phyloP scores from a whole-genome alignment of 2,329 filamentous ascomycete species.

The Ambrosiella cleistominuta region DNA sequence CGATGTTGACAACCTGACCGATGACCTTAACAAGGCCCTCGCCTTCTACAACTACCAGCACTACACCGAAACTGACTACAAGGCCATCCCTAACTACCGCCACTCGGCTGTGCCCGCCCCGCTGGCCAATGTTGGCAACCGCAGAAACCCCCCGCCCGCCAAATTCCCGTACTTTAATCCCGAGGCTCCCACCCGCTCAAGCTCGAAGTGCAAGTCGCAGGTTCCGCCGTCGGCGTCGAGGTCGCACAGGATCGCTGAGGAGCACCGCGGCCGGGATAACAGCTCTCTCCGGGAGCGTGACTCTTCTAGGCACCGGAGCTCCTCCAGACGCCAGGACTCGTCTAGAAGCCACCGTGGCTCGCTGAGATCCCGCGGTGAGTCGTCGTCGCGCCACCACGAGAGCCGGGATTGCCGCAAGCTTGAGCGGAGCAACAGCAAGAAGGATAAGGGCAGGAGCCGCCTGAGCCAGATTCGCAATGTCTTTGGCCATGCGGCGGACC shows the following conservation, averaged over 20 bases:
- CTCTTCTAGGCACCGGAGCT: neutral
- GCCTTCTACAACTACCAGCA: neutral
- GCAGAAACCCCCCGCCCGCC: neutral
- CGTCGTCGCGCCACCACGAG: neutral
- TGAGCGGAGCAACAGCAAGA: neutral
- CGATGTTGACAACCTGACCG: neutral
- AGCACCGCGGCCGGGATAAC: too few relatives aligned
- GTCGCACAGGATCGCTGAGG: neutral
- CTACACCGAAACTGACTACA: neutral
- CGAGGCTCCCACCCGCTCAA: neutral
- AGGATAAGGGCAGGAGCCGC: neutral
- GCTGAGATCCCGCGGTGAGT: neutral
- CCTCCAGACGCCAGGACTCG: neutral
- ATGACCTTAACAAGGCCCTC: neutral
- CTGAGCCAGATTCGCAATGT: neutral
- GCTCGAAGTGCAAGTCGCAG: neutral
- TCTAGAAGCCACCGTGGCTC: neutral
- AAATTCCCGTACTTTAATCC: neutral
- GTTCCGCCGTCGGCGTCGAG: neutral
- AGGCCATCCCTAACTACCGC: neutral
- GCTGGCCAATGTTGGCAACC: neutral
- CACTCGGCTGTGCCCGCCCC: conserved; percentile 2
- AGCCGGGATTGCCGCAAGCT: neutral
- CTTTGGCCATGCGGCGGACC: neutral
- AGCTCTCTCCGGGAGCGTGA: neutral